Conservation (phyloP, 2,329 filamentous ascomycete species). For the Geoglossum cookeanum region DNA sequence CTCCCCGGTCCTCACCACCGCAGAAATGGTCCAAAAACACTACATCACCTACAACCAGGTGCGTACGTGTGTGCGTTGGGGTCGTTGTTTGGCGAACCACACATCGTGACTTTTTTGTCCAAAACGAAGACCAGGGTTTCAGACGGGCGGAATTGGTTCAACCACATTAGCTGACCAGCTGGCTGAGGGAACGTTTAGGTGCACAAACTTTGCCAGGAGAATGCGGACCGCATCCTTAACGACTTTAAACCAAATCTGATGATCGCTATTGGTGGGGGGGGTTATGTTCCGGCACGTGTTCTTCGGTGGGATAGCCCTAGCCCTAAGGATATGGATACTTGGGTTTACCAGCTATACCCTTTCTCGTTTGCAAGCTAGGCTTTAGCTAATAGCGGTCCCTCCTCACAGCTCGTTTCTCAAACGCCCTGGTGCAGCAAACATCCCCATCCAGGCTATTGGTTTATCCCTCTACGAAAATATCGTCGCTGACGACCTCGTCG, state of each 20-base stretch:
- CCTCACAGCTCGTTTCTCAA: conserved; percentile 66
- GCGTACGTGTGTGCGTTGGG: conserved; percentile 17
- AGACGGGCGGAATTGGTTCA: no score
- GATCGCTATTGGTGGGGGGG: conserved; percentile 94
- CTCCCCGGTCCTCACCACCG: not conserved
- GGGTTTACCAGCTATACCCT: not conserved
- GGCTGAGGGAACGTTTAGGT: conserved; percentile 36
- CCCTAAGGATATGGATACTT: not conserved
- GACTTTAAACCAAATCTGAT: conserved; percentile 87
- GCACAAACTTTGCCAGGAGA: conserved; percentile 88
- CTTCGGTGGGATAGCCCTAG: conserved; percentile 38
- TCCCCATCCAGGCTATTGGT: conserved; percentile 96
- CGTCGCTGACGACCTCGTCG: conserved; percentile 40
- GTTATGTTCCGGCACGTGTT: conserved; percentile 92
- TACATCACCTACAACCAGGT: conserved; percentile 90
- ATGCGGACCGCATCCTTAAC: conserved; percentile 62
- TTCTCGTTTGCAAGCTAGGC: not conserved
- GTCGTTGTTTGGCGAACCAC: not conserved
- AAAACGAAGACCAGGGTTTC: no score
- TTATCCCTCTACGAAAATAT: conserved; percentile 82
- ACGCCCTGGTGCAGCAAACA: conserved; percentile 69
- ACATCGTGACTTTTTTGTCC: no score
- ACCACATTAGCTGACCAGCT: not conserved
- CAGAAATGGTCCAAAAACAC: conserved; percentile 44
- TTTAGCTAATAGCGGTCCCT: not conserved